Evolutionary conservation across 805 yeast species (phyloP).

Genomic region (Candida takata): DNA sequence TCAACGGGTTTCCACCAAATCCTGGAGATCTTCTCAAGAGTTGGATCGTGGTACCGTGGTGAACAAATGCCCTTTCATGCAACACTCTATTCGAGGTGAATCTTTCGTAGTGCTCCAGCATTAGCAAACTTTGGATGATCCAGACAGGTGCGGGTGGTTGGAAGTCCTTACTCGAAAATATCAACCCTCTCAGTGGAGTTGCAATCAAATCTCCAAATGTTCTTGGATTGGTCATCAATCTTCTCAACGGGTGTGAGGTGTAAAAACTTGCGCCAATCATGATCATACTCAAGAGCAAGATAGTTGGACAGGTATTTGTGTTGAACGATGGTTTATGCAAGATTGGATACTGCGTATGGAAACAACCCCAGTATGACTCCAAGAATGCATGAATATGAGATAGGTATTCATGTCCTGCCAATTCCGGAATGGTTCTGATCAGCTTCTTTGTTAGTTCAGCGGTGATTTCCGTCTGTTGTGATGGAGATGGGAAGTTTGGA

Average conservation of each 20-base stretch:
- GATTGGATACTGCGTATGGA: slow-evolving; percentile 40
- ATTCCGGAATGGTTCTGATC: slow-evolving; percentile 16
- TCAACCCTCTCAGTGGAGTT: slow-evolving; percentile 53
- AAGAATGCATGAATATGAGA: slow-evolving; percentile 19
- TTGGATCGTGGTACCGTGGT: slow-evolving; percentile 83
- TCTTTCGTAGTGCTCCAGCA: slow-evolving; percentile 78
- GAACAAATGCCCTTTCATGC: slow-evolving; percentile 80
- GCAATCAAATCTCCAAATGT: slow-evolving; percentile 30
- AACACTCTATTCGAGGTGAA: slow-evolving; percentile 56
- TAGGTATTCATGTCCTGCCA: slow-evolving; percentile 18
- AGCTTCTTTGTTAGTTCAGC: slow-evolving; percentile 16
- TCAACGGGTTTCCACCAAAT: slow-evolving; percentile 59
- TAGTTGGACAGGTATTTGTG: slow-evolving; percentile 43
- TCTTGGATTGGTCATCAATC: slow-evolving; percentile 15
- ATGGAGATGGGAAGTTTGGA: slow-evolving; percentile 25
- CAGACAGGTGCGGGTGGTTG: slow-evolving; percentile 72
- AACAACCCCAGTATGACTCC: slow-evolving; percentile 22
- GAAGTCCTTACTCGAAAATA: slow-evolving; percentile 66
- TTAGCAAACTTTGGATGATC: slow-evolving; percentile 65
- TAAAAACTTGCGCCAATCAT: slow-evolving; percentile 25
- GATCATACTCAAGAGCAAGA: slow-evolving; percentile 48
- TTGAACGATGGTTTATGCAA: slow-evolving; percentile 46
- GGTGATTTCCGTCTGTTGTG: slow-evolving; percentile 22
- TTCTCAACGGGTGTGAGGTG: slow-evolving; percentile 13
- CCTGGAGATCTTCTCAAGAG: slow-evolving; percentile 68